Evolutionary conservation across 139 green algal genomes (phyloP).

Genomic region (Spirogloea muscicola): DNA sequence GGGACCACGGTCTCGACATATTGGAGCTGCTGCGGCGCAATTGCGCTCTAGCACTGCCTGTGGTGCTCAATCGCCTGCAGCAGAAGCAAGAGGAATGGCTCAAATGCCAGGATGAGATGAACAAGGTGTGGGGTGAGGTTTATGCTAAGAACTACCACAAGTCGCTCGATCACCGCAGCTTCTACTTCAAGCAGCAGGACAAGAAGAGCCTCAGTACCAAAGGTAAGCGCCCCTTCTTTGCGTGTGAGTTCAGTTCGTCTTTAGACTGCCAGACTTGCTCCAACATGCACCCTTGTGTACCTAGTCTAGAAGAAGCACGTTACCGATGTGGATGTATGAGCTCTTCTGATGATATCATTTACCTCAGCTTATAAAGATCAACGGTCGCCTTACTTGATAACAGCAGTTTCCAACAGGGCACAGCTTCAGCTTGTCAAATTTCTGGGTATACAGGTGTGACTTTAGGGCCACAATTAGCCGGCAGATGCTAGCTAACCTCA

Average conservation of each 20-base stretch:
- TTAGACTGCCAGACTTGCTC: no score
- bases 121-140: conserved; percentile 75
- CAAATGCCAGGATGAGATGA: conserved; percentile 54
- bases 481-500: no score
- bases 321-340: background rate
- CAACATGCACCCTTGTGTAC: background rate
- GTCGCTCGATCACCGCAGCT: conserved; percentile 92
- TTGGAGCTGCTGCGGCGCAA: conserved; percentile 82
- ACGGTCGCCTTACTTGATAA: background rate
- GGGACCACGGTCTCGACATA: conserved; percentile 57
- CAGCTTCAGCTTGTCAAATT: no score
- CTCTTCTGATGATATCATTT: background rate
- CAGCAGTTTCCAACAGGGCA: no score
- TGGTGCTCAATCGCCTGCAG: conserved; percentile 79
- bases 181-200: conserved; percentile 99
- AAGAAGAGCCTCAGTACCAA: conserved; percentile 90
- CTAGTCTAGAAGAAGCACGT: conserved; percentile 2
- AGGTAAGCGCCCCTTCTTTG: conserved; percentile 27
- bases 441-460: no score
- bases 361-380: background rate
- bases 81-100: conserved; percentile 93
- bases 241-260: background rate
- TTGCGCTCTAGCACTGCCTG: conserved; percentile 74
- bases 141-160: conserved; percentile 98
- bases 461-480: no score